These are phyloP conservation scores for Peribolospora baueri DNA, from an alignment of 768 basidiomycete genomes.

Conservation along the genomic window DNA sequence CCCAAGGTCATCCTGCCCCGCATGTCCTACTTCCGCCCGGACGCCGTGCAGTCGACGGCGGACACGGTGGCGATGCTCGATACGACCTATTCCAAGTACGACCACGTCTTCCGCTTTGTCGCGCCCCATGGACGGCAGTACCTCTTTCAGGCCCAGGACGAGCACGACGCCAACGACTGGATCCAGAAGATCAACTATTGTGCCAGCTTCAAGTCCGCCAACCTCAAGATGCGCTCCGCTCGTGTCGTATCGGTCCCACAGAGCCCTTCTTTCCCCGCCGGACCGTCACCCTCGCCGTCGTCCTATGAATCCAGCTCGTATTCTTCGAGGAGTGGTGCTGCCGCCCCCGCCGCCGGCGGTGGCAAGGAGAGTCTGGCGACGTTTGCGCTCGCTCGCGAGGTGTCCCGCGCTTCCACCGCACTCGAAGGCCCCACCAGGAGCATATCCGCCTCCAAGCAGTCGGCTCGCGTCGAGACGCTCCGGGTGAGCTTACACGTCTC, in stretches of 20 bases:
- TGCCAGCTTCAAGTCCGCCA: conserved; percentile 64
- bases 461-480: conserved; percentile 11
- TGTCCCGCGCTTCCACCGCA: too few species aligned
- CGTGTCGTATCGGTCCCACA: too few species aligned
- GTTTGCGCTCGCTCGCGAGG: too few species aligned
- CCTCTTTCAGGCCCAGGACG: conserved; percentile 46
- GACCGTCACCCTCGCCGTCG: too few species aligned
- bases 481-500: conserved; percentile 10
- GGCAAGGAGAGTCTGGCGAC: too few species aligned
- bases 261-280: too few species aligned
- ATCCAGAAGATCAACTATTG: conserved; percentile 81
- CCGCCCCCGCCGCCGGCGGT: too few species aligned
- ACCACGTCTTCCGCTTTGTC: conserved; percentile 50
- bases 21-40: conserved; percentile 39
- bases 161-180: conserved; percentile 66
- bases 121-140: conserved; percentile 55
- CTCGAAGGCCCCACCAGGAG: too few species aligned
- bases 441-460: too few species aligned
- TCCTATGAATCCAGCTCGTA: too few species aligned
- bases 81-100: conserved; percentile 28
- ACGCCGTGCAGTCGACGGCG: conserved; percentile 57
- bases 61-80: conserved; percentile 62
- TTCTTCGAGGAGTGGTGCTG: too few species aligned
- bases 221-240: conserved; percentile 51
- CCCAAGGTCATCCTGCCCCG: conserved; percentile 22